A percentile compares a stretch with the other conserved stretches of the same genome.
Evolutionary conservation across 2,329 filamentous ascomycete genomes (phyloP).

Genomic region (Aureobasidium melanogenum): DNA sequence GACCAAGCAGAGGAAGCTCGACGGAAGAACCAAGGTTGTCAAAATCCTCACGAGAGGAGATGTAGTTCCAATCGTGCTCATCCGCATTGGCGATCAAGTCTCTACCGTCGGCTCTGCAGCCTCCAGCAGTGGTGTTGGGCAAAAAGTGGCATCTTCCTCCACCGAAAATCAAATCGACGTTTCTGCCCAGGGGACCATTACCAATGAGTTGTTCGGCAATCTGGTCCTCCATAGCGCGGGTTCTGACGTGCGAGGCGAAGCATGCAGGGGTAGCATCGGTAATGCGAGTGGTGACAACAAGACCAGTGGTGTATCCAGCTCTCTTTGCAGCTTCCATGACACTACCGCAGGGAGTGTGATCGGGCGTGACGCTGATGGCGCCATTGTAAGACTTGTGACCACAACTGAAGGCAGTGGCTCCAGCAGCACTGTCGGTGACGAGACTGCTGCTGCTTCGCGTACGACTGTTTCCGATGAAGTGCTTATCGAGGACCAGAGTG

Average conservation of each 20-base stretch:
- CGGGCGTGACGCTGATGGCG: conserved; percentile 81
- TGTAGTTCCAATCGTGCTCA: conserved; percentile 72
- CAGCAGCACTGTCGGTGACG: conserved; percentile 93
- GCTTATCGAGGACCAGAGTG: conserved; percentile 70
- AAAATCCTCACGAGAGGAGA: conserved; percentile 64
- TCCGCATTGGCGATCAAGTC: conserved; percentile 67
- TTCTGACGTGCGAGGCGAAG: conserved; percentile 81
- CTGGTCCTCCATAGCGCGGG: conserved; percentile 71
- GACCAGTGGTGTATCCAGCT: conserved; percentile 81
- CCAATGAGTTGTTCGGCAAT: conserved; percentile 92
- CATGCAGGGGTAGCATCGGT: conserved; percentile 95
- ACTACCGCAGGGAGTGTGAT: conserved; percentile 80
- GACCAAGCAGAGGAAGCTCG: conserved; percentile 72
- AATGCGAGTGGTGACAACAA: conserved; percentile 90
- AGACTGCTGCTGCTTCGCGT: conserved; percentile 77
- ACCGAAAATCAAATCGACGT: conserved; percentile 87
- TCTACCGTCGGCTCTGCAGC: conserved; percentile 71
- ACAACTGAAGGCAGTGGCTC: conserved; percentile 92
- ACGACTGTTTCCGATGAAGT: conserved; percentile 82
- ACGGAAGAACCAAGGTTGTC: conserved; percentile 64
- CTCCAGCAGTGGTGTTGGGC: conserved; percentile 68
- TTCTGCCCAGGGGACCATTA: conserved; percentile 72
- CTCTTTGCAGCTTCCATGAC: conserved; percentile 88
- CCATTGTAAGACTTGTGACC: conserved; percentile 93
- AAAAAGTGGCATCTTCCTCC: conserved; percentile 91